Conservation (phyloP, 495 filamentous ascomycete species). For the Aspergillus biplanus region DNA sequence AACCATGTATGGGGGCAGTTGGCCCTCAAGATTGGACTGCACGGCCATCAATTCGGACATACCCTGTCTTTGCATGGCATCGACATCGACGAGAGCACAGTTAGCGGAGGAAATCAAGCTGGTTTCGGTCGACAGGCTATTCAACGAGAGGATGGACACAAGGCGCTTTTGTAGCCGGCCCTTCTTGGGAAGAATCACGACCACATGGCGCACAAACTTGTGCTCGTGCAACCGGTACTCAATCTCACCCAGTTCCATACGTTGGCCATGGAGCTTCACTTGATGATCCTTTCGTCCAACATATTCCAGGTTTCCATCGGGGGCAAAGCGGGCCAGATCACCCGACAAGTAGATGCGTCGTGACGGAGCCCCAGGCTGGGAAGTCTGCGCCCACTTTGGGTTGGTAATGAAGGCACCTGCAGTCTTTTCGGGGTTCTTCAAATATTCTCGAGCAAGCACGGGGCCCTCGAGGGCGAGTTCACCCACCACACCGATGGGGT, state of each 20-base stretch:
- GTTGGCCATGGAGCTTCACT: conserved; percentile 69
- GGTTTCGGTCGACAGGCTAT: conserved; percentile 33
- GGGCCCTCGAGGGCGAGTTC: conserved; percentile 57
- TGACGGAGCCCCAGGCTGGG: conserved; percentile 26
- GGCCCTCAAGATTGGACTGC: conserved; percentile 39
- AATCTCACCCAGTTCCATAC: conserved; percentile 64
- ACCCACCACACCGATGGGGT: conserved; percentile 56
- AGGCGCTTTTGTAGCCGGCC: conserved; percentile 45
- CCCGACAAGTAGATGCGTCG: conserved; percentile 53
- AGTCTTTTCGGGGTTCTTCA: conserved; percentile 57
- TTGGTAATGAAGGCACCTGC: conserved; percentile 48
- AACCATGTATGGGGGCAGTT: conserved; percentile 54
- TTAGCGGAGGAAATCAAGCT: conserved; percentile 36
- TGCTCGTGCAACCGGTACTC: conserved; percentile 45
- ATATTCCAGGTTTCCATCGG: conserved; percentile 54
- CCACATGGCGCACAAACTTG: conserved; percentile 43
- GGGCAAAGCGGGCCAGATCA: conserved; percentile 56
- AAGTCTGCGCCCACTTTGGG: conserved; percentile 37
- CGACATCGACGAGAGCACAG: conserved; percentile 38
- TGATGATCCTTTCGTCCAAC: conserved; percentile 68
- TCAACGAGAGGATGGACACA: conserved; percentile 47
- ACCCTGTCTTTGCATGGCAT: conserved; percentile 29
- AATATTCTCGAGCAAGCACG: conserved; percentile 54
- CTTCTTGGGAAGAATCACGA: conserved; percentile 50
- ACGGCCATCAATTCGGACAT: conserved; percentile 34